Conservation (phyloP, 192 early-diverging fungal genomes). For the Umbelopsis vinacea region DNA sequence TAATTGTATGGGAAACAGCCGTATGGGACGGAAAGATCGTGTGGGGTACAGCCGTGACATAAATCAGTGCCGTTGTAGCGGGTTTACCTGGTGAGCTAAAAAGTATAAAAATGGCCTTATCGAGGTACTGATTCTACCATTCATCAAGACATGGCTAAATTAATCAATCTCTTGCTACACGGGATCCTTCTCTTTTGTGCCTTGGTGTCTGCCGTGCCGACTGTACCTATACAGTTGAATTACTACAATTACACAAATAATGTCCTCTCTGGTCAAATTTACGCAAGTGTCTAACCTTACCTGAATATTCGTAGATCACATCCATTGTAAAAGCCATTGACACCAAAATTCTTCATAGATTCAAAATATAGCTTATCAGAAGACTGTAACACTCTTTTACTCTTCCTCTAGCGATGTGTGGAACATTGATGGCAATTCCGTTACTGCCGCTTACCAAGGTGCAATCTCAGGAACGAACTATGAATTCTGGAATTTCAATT, state of each 20-base stretch:
- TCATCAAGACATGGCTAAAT: not conserved
- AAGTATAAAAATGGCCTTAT: not conserved
- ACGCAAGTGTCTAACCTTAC: slow-evolving; percentile 3
- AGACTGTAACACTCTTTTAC: slow-evolving; percentile 20
- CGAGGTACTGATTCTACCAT: not conserved
- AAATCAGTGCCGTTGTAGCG: too few species aligned
- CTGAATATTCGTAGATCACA: not conserved
- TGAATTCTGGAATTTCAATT: slow-evolving; percentile 20
- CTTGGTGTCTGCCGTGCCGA: not conserved
- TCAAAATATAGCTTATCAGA: slow-evolving; percentile 17
- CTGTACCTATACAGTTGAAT: slow-evolving; percentile 12
- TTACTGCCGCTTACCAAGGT: not conserved
- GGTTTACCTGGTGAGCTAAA: too few species aligned
- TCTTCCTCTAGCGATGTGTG: slow-evolving; percentile 1
- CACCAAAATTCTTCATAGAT: not conserved
- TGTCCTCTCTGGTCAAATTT: slow-evolving; percentile 22
- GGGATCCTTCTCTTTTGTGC: not conserved
- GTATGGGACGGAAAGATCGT: too few species aligned
- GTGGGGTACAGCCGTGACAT: too few species aligned
- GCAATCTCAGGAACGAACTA: slow-evolving; percentile 11
- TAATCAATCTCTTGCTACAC: not conserved
- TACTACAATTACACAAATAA: slow-evolving; percentile 13
- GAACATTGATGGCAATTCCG: slow-evolving; percentile 18
- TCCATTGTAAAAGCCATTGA: not conserved
- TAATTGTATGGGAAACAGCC: too few species aligned